A percentile compares a stretch with the other conserved stretches of the same genome.
Evolutionary conservation across 2,329 filamentous ascomycete genomes (phyloP).

Genomic region (Nothophaeocryptopus gaeumannii): DNA sequence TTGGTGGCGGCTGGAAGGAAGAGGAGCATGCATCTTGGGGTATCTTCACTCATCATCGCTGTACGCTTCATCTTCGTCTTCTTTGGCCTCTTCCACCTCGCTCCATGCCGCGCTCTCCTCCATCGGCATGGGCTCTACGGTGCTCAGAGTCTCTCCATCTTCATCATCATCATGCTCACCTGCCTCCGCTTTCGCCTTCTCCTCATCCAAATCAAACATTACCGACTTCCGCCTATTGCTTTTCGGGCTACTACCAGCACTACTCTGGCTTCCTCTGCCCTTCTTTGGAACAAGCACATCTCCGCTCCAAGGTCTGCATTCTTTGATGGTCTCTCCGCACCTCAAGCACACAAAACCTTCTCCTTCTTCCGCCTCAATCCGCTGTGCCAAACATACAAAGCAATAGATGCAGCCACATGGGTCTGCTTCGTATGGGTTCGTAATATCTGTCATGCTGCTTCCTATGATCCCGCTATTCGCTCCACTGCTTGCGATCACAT

Average conservation of each 20-base stretch:
- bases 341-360: slow-evolving; percentile 90
- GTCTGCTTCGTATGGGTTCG: slow-evolving; percentile 89
- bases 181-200: slow-evolving; percentile 17
- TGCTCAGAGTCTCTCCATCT: slow-evolving; percentile 18
- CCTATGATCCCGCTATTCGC: slow-evolving; percentile 67
- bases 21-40: slow-evolving; percentile 9
- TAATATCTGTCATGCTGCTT: slow-evolving; percentile 87
- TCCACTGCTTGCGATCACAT: slow-evolving; percentile 59
- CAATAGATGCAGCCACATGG: slow-evolving; percentile 93
- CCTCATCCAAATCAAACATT: slow-evolving; percentile 31
- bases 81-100: slow-evolving; percentile 21
- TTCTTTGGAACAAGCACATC: slow-evolving; percentile 62
- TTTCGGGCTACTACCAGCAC: slow-evolving; percentile 26
- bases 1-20: neutral
- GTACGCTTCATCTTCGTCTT: slow-evolving; percentile 19
- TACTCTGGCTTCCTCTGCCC: slow-evolving; percentile 15
- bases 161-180: slow-evolving; percentile 17
- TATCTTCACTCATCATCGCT: slow-evolving; percentile 12
- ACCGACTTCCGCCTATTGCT: slow-evolving; percentile 33
- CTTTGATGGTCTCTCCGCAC: slow-evolving; percentile 77
- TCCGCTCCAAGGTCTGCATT: slow-evolving; percentile 87
- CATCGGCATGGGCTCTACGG: slow-evolving; percentile 31
- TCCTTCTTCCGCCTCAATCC: slow-evolving; percentile 86
- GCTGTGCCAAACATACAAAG: slow-evolving; percentile 89
- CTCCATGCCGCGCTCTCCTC: slow-evolving; percentile 29